These are phyloP conservation scores for Lasiosphaeria ovina DNA, from an alignment of 495 filamentous ascomycete genomes.

Conservation along the genomic window DNA sequence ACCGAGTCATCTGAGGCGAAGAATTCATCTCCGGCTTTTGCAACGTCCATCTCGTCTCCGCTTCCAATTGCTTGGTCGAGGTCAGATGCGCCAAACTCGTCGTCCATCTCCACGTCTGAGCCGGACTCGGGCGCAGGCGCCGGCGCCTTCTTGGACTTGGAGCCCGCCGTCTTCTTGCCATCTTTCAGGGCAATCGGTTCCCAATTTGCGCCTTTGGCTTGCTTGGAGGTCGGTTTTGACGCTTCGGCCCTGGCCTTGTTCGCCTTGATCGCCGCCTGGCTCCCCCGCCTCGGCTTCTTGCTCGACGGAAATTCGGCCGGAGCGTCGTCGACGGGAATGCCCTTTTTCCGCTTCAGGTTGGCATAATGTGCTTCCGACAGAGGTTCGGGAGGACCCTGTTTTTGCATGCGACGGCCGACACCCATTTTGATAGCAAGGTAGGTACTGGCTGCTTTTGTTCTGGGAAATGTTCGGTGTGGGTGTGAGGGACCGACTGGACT, in stretches of 20 bases:
- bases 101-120: constrained; percentile 54
- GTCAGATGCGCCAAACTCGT: constrained; percentile 45
- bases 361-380: constrained; percentile 78
- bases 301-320: constrained; percentile 42
- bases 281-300: constrained; percentile 65
- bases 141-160: constrained; percentile 48
- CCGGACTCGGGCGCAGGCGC: constrained; percentile 44
- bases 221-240: constrained; percentile 8
- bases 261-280: constrained; percentile 45
- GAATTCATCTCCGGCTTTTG: constrained; percentile 54
- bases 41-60: constrained; percentile 41
- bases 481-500: not conserved
- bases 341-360: constrained; percentile 73
- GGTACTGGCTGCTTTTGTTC: constrained; percentile 6
- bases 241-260: constrained; percentile 18
- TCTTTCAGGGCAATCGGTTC: constrained; percentile 37
- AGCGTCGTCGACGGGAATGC: constrained; percentile 48
- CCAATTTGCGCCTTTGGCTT: constrained; percentile 33
- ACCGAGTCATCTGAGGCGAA: constrained; percentile 61
- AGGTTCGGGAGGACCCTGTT: constrained; percentile 83
- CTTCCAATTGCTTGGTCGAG: constrained; percentile 46
- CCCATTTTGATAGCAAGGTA: constrained; percentile 62
- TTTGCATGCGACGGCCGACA: constrained; percentile 85
- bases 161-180: constrained; percentile 33
- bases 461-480: constrained; percentile 4